Evolutionary conservation across 306 rosid genomes (phyloP).

Genomic region (Quercus wislizeni): DNA sequence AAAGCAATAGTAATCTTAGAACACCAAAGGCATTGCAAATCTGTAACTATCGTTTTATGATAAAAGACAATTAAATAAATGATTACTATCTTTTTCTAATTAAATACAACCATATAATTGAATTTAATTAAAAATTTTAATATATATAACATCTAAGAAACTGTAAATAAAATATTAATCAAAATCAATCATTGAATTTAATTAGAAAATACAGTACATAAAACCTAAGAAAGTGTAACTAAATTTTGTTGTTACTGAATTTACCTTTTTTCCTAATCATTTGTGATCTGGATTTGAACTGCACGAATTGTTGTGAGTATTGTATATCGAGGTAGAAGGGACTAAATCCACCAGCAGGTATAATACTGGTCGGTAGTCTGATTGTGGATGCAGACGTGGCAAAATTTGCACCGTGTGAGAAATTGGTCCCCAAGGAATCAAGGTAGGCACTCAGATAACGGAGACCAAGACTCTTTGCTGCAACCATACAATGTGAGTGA

Average conservation of each 20-base stretch:
- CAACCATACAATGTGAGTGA: background rate
- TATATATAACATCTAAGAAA: no score
- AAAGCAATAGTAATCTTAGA: no score
- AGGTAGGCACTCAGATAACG: slow-evolving; percentile 18
- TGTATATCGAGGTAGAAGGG: slow-evolving; percentile 28
- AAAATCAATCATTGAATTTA: no score
- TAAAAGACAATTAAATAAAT: no score
- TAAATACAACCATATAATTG: no score
- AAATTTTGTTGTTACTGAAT: background rate
- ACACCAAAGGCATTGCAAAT: no score
- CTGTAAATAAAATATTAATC: no score
- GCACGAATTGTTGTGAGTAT: slow-evolving; percentile 11
- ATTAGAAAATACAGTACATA: no score
- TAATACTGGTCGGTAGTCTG: background rate
- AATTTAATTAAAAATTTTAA: no score
- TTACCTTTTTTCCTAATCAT: background rate
- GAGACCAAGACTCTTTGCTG: slow-evolving; percentile 14
- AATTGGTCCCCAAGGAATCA: slow-evolving; percentile 25
- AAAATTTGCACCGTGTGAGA: slow-evolving; percentile 26
- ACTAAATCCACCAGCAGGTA: slow-evolving; percentile 5
- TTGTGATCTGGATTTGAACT: background rate
- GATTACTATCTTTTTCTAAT: no score
- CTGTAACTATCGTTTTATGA: no score
- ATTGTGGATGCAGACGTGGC: slow-evolving; percentile 25
- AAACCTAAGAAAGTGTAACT: no score